phyloP scores from a whole-genome alignment of 768 basidiomycete genomes.

The Sarcomyxa edulis region DNA sequence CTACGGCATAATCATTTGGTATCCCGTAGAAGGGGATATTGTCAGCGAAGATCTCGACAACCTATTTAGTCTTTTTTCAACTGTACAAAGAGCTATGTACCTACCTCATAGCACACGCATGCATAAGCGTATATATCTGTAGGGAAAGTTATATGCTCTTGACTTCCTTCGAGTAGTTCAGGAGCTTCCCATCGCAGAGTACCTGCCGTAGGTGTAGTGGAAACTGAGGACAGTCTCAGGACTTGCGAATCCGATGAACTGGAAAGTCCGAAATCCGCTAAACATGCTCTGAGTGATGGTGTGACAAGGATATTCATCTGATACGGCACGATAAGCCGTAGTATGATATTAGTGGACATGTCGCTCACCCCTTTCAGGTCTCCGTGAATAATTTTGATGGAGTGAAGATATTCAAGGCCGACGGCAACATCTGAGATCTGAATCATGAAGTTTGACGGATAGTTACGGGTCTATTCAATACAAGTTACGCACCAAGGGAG shows the following conservation, averaged over 20 bases:
- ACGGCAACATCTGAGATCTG: slow-evolving; percentile 26
- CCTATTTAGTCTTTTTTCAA: neutral
- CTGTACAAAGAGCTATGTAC: neutral
- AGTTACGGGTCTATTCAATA: slow-evolving; percentile 2
- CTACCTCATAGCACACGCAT: slow-evolving; percentile 34
- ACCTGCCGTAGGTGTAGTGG: slow-evolving; percentile 13
- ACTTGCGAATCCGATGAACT: slow-evolving; percentile 16
- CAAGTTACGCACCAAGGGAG: slow-evolving; percentile 6
- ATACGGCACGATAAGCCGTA: neutral
- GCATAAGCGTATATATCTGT: slow-evolving; percentile 37
- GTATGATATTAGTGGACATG: neutral
- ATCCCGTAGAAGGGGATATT: slow-evolving; percentile 21
- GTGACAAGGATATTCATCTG: slow-evolving; percentile 46
- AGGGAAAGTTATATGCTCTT: slow-evolving; percentile 8
- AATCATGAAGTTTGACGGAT: neutral
- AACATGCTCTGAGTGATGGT: slow-evolving; percentile 31
- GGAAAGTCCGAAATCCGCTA: slow-evolving; percentile 47
- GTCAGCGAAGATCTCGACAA: slow-evolving; percentile 18
- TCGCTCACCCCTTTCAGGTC: slow-evolving; percentile 37
- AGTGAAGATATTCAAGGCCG: slow-evolving; percentile 28
- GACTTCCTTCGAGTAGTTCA: slow-evolving; percentile 23
- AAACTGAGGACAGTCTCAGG: slow-evolving; percentile 14
- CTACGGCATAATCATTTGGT: slow-evolving; percentile 14
- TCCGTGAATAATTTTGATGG: slow-evolving; percentile 32
- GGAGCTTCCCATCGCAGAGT: slow-evolving; percentile 32